Evolutionary conservation across 352 stramenopile genomes (phyloP), one percentile per base, ranked within the genome.

Genomic region (Pseudoperonospora humuli): DNA sequence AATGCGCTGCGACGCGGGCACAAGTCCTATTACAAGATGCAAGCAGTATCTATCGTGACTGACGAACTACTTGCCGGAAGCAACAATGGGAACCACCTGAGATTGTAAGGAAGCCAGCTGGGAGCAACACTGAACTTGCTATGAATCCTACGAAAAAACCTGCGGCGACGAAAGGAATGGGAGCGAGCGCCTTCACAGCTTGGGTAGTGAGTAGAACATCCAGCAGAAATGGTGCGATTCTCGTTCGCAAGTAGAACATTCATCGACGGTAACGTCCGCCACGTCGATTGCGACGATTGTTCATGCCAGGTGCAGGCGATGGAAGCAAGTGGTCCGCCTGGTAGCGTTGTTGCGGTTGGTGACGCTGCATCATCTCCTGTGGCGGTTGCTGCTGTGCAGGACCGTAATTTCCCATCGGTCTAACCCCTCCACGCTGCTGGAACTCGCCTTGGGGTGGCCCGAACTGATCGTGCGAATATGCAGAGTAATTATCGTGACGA

Each of bases 231-330:
- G 28, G 13, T 34, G 11, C 31, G 32, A 18, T 25, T 38, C 19
- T 35, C 19, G 3, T 13, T 48, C 26, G 13, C 14, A 39, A 27
- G 17, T 8, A 34, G 1, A 43, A n/a, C 19, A 35, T 33, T 65
- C 39, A 64, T 5, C 62, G 45, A 39, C 62, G 54, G 24, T 56
- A 61, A 17, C 58, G 57, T 34, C 57, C 59, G 32, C 57, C 61
- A 50, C 59, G 59, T 38, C 61, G 61, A 61, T 60, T 61, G 31
- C 57, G 57, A 43, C 54, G 47, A 27, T 53, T 58, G 47, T 53
- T 55, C 25, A 50, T 36, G 13, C 18, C 50, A 32, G 48, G 48
- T 20, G 57, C 47, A 20, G 52, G 47, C 3, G 58, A 53, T 21
- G 57, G 57, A 18, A 63, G 54, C 33, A 67, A 39, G 32, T 67